Evolutionary conservation across 2,329 filamentous ascomycete species (phyloP).

Genomic region (Aspergillus niger): DNA sequence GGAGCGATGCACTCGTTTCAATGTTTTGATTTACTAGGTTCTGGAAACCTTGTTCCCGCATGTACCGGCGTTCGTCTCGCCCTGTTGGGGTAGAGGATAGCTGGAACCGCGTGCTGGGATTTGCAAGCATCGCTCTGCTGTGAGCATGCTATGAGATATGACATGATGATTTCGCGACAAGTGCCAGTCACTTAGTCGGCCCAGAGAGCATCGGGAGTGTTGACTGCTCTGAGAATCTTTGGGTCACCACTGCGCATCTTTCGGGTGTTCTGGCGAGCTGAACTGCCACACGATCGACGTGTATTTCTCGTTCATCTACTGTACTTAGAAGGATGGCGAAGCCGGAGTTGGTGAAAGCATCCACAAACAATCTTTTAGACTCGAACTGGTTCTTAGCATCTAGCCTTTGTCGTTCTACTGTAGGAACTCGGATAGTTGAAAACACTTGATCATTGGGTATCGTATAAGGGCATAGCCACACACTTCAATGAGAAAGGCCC

Average conservation of each 20-base stretch:
- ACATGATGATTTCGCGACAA: conserved; percentile 9
- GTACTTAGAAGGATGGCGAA: conserved; percentile 19
- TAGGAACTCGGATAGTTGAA: conserved; percentile 5
- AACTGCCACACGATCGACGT: not conserved
- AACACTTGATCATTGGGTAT: conserved; percentile 22
- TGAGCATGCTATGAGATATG: conserved; percentile 16
- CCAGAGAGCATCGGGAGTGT: not conserved
- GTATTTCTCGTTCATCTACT: conserved; percentile 2
- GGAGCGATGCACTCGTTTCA: not conserved
- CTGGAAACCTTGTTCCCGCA: conserved; percentile 13
- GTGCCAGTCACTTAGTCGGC: not conserved
- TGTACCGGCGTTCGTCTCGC: not conserved
- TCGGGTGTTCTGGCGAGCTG: not conserved
- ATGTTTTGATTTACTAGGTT: conserved; percentile 12
- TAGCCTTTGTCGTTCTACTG: not conserved
- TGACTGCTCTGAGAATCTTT: not conserved
- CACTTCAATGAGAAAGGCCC: not conserved
- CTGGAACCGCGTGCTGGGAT: conserved; percentile 16
- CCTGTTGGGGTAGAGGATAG: not conserved
- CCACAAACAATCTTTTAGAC: conserved; percentile 3
- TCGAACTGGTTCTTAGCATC: not conserved
- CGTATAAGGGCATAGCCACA: conserved; percentile 10
- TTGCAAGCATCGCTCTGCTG: not conserved
- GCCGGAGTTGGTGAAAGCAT: conserved; percentile 17
- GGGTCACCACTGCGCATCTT: not conserved